These are phyloP conservation scores for Planoprotostelium fungivorum DNA, from an alignment of 78 protist species.

Conservation along the genomic window DNA sequence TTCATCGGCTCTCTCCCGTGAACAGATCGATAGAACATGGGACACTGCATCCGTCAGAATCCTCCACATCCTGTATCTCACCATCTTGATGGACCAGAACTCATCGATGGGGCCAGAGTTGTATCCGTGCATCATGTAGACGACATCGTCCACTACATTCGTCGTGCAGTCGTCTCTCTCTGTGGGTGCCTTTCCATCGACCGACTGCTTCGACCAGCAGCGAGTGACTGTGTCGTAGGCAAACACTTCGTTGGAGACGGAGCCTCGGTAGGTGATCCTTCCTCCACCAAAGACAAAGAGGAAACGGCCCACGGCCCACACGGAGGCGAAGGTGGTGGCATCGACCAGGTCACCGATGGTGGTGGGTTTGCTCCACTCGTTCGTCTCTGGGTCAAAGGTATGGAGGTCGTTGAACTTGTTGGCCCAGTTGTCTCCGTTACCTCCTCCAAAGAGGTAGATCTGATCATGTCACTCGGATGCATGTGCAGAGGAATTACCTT, in stretches of 20 bases:
- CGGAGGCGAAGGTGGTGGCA: conserved; percentile 56
- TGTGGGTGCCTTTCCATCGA: conserved; percentile 30
- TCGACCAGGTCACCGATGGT: conserved; percentile 40
- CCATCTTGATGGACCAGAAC: conserved; percentile 6
- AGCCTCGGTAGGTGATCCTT: conserved; percentile 21
- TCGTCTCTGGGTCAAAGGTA: conserved; percentile 30
- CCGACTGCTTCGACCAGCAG: conserved; percentile 20
- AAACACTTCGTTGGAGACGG: conserved; percentile 48
- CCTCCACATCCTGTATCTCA: background rate
- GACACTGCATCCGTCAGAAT: background rate
- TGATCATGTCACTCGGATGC: background rate
- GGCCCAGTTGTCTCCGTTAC: conserved; percentile 38
- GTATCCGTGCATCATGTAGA: conserved; percentile 52
- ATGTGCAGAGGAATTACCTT: background rate
- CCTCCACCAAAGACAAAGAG: conserved; percentile 63
- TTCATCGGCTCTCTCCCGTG: background rate
- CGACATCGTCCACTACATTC: conserved; percentile 48
- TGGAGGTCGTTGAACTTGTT: conserved; percentile 61
- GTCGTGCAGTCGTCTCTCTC: conserved; percentile 63
- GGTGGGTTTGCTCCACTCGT: conserved; percentile 21
- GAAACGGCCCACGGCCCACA: conserved; percentile 37
- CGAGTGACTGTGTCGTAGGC: conserved; percentile 37
- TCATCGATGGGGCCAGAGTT: conserved; percentile 49
- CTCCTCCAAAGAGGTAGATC: conserved; percentile 57
- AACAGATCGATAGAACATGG: background rate